Evolutionary conservation across 306 rosid species (phyloP).

Genomic region (Cucurbita ficifolia): DNA sequence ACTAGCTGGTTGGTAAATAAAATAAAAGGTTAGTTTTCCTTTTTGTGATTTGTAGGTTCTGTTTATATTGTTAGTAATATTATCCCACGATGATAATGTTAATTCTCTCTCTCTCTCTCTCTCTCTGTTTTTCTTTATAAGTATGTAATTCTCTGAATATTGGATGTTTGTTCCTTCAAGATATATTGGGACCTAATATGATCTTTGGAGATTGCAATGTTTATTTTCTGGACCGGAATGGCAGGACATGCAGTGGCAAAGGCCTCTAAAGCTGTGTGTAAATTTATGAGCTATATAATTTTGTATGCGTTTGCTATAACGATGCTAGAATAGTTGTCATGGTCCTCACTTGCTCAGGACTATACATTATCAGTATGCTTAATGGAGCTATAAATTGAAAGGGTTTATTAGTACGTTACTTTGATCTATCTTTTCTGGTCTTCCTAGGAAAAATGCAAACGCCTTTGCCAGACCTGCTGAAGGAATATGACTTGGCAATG

Average conservation of each 20-base stretch:
- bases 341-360: not conserved
- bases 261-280: not conserved
- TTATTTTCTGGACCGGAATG: not conserved
- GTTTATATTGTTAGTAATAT: not conserved
- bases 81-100: not conserved
- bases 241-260: not conserved
- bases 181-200: not conserved
- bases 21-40: conserved; percentile 9
- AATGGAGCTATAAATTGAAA: not conserved
- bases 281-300: not conserved
- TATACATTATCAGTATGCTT: not conserved
- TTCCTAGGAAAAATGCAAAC: conserved; percentile 84
- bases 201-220: not conserved
- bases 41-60: not conserved
- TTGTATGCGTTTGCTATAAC: not conserved
- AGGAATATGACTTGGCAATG: conserved; percentile 64
- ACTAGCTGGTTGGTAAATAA: conserved; percentile 16
- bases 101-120: not conserved
- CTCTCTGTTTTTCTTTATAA: too few relatives aligned
- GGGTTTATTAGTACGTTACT: not conserved
- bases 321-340: not conserved
- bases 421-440: not conserved
- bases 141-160: not conserved
- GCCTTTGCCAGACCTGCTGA: conserved; percentile 61
- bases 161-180: not conserved